Conservation (phyloP, 1,284 basidiomycete genomes). For the Fomitopsis pinicola region DNA sequence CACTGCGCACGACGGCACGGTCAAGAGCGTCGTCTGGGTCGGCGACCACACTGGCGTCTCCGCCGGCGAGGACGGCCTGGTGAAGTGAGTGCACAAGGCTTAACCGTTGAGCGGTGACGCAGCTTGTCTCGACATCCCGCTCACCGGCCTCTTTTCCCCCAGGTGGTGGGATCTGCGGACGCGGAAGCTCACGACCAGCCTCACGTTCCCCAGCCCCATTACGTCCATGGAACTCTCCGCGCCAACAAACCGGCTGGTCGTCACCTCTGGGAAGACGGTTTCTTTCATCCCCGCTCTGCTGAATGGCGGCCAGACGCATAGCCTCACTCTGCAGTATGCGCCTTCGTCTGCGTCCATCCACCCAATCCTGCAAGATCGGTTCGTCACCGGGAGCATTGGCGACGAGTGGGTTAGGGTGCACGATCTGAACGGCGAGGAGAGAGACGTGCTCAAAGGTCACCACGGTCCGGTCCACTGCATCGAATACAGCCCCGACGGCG, state of each 20-base stretch:
- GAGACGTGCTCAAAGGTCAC: slow-evolving; percentile 93
- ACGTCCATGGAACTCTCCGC: slow-evolving; percentile 91
- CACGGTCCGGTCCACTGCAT: slow-evolving; percentile 96
- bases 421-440: slow-evolving; percentile 85
- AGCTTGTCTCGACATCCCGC: neutral
- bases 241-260: slow-evolving; percentile 81
- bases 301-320: slow-evolving; percentile 53
- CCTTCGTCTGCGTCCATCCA: slow-evolving; percentile 93
- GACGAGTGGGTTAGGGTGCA: slow-evolving; percentile 98
- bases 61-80: slow-evolving; percentile 87
- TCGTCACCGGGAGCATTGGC: slow-evolving; percentile 85
- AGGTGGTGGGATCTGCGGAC: slow-evolving; percentile 98
- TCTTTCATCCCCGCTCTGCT: slow-evolving; percentile 78
- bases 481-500: slow-evolving; percentile 95
- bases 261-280: slow-evolving; percentile 90
- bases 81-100: slow-evolving; percentile 60
- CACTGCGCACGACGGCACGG: slow-evolving; percentile 80
- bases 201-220: slow-evolving; percentile 79
- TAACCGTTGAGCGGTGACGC: neutral
- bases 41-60: slow-evolving; percentile 83
- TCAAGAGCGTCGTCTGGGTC: slow-evolving; percentile 94
- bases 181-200: slow-evolving; percentile 62
- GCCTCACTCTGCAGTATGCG: slow-evolving; percentile 71
- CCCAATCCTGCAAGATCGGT: slow-evolving; percentile 83
- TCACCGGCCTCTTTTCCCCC: slow-evolving; percentile 1